Evolutionary conservation across 148 eudicot genomes (phyloP).

Genomic region (Chenopodium berlandieri): DNA sequence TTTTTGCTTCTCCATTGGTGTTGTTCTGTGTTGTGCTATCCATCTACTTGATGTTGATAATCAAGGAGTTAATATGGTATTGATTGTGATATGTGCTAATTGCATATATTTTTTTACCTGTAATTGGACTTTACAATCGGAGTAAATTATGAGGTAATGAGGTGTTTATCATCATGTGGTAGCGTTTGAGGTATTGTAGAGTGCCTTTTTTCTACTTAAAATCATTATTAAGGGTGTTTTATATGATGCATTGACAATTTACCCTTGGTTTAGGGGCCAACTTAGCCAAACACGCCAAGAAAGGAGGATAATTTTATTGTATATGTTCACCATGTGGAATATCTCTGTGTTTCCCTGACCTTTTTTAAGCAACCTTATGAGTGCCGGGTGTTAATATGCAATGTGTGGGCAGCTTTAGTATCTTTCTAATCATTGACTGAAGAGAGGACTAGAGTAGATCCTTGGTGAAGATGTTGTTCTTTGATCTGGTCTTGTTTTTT

Average conservation of each 20-base stretch:
- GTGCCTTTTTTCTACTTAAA: background rate
- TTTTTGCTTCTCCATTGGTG: background rate
- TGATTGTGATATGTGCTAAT: background rate
- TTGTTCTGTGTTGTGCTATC: too few species aligned
- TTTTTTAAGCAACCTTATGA: background rate
- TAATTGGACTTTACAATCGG: background rate
- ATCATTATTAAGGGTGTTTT: background rate
- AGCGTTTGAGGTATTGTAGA: background rate
- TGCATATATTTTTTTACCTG: background rate
- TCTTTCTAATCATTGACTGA: background rate
- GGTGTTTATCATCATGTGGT: background rate
- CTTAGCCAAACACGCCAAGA: background rate
- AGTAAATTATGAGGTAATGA: background rate
- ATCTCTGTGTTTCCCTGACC: background rate
- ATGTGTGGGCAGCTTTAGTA: background rate
- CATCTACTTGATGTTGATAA: too few species aligned
- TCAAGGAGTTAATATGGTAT: background rate
- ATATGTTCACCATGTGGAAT: background rate
- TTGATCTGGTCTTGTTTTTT: background rate
- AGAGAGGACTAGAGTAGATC: background rate
- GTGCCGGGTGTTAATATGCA: background rate
- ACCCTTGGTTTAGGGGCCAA: background rate
- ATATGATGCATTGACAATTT: background rate
- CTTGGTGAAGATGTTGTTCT: background rate
- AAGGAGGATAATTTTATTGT: background rate